Evolutionary conservation across 2,329 filamentous ascomycete genomes (phyloP), one percentile per base, ranked within the genome.

Genomic region (Ophiostoma sp.): DNA sequence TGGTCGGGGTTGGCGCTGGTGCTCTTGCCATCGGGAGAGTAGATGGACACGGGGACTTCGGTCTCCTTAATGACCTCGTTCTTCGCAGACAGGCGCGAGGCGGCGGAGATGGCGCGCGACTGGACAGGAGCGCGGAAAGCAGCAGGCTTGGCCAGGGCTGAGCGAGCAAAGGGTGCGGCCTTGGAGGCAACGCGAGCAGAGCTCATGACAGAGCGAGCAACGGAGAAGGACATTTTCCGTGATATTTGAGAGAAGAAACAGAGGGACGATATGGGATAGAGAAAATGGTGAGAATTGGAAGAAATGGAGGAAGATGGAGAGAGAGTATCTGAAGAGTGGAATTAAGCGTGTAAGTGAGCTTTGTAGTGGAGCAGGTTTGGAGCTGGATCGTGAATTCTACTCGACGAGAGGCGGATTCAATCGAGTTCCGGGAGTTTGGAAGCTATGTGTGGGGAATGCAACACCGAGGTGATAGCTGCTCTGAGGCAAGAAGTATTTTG

Each of bases 1-100:
- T 84, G 83, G 74, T 85, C 84, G 65, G 79, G 77, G 68, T 74
- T 77, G 42, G 75, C 73, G 49, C 77, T 76, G 45, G 75, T 73
- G 68, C 82, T 83, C 72, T 84, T 82, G 67, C 78, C 74, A 69
- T 82, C 79, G 5, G 80, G 77, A 42, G 75, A 76, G 76, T 86
- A 87, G 73, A 84, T 78, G 36, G 84, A 84, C 68, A 86, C 83
- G 41, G 84, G 83, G 16, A 87, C 78, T 74, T 85, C 83, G 72
- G 83, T 83, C 78, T 86, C 84, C 71, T 81, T 81, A 71, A 86
- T 82, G 12, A 84, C 82, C 69, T 82, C 83, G 75, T 62, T 70
- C 68, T 71, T 73, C 38, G 82, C 84, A 67, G 74, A 72, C 71
- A 78, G 49, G 6, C 40, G 79, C 60, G 75, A 71, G 27, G 76